Evolutionary conservation across 2,329 filamentous ascomycete genomes (phyloP).

Genomic region (Aspergillus japonicus): DNA sequence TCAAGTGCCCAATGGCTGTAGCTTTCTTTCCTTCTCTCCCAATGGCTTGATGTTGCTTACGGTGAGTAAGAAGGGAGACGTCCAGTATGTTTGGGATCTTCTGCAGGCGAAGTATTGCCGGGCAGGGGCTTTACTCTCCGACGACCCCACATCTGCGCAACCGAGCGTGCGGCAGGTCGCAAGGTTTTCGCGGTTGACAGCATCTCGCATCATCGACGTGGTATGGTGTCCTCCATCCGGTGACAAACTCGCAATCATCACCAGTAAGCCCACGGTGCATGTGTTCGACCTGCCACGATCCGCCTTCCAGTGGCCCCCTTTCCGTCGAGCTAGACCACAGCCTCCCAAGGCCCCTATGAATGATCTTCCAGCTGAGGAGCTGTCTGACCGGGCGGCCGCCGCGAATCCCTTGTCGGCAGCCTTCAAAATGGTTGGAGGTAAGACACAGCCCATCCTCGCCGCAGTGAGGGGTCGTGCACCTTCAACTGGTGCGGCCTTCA

Average conservation of each 20-base stretch:
- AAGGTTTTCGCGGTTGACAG: constrained; percentile 86
- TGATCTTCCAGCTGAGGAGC: constrained; percentile 49
- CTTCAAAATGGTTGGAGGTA: constrained; percentile 65
- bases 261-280: constrained; percentile 92
- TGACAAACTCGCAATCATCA: constrained; percentile 83
- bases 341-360: constrained; percentile 35
- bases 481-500: constrained; percentile 46
- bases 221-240: constrained; percentile 80
- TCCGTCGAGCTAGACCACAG: constrained; percentile 47
- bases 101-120: constrained; percentile 49
- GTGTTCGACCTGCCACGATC: constrained; percentile 81
- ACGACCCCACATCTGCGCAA: constrained; percentile 31
- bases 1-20: constrained; percentile 50
- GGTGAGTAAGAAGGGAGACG: constrained; percentile 50
- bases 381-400: constrained; percentile 43
- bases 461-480: constrained; percentile 59
- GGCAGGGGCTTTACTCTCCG: constrained; percentile 37
- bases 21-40: constrained; percentile 50
- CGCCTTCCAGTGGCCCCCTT: constrained; percentile 84
- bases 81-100: constrained; percentile 52
- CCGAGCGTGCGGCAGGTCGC: constrained; percentile 74
- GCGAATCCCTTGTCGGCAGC: constrained; percentile 63
- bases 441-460: constrained; percentile 62
- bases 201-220: constrained; percentile 86
- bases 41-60: constrained; percentile 49